phyloP scores from a whole-genome alignment of 1,284 basidiomycete species.

The Leccinum griseonigrum region DNA sequence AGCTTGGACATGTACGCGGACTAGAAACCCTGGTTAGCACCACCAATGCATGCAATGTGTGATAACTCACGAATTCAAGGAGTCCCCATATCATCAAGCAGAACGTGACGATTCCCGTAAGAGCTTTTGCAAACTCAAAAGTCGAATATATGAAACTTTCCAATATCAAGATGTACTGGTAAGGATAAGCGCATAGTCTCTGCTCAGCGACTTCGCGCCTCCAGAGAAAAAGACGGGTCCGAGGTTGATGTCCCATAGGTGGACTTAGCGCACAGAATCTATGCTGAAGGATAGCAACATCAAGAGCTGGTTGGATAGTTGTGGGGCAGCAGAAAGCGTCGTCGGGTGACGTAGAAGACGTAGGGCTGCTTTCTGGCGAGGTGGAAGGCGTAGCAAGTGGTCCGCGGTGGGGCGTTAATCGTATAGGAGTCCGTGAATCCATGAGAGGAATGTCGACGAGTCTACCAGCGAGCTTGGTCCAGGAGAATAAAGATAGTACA shows the following conservation, averaged over 20 bases:
- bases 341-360: conserved; percentile 16
- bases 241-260: not conserved
- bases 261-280: conserved; percentile 10
- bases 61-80: conserved; percentile 25
- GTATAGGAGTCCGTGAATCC: conserved; percentile 30
- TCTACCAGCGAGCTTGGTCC: conserved; percentile 16
- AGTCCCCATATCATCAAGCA: conserved; percentile 25
- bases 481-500: conserved; percentile 17
- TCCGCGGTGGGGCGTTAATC: conserved; percentile 28
- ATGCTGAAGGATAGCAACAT: conserved; percentile 13
- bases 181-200: not conserved
- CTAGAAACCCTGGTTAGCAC: conserved; percentile 16
- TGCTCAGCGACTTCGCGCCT: not conserved
- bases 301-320: conserved; percentile 7
- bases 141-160: conserved; percentile 8
- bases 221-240: not conserved
- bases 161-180: conserved; percentile 1
- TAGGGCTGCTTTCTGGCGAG: conserved; percentile 23
- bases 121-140: conserved; percentile 15
- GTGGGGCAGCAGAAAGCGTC: conserved; percentile 13
- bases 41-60: not conserved
- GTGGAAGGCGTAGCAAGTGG: conserved; percentile 29
- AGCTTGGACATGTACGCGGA: conserved; percentile 16
- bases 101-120: conserved; percentile 18
- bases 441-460: conserved; percentile 19